Percentiles rank a stretch among this genome's conserved stretches.
Evolutionary conservation across 140 eudicot genomes (phyloP).

Genomic region (Bidens hawaiensis): DNA sequence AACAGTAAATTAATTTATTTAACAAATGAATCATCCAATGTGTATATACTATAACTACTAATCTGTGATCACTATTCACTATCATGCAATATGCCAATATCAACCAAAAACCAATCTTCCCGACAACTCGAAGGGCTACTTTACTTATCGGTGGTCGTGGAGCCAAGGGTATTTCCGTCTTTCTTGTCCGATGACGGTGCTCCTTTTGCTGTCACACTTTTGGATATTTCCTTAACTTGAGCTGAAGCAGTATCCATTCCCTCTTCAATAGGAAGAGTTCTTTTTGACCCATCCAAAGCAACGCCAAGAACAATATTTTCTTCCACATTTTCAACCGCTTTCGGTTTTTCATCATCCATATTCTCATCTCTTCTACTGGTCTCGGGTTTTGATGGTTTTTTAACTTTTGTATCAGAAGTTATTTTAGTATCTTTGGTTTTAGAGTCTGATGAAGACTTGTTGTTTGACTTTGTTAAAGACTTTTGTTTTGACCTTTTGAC

Average conservation of each 20-base stretch:
- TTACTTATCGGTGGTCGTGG: constrained; percentile 33
- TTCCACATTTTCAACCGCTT: constrained; percentile 35
- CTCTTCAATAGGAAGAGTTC: constrained; percentile 84
- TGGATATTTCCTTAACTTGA: constrained; percentile 47
- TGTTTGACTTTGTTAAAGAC: constrained; percentile 30
- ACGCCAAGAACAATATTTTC: constrained; percentile 87
- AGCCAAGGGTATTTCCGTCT: constrained; percentile 29
- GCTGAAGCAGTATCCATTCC: constrained; percentile 32
- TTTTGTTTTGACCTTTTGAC: constrained; percentile 52
- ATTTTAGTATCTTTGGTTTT: constrained; percentile 21
- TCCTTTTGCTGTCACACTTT: constrained; percentile 28
- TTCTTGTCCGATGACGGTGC: constrained; percentile 38
- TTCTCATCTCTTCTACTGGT: constrained; percentile 28
- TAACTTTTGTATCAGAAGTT: constrained; percentile 23
- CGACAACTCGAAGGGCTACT: constrained; percentile 3
- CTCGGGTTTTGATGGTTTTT: neutral
- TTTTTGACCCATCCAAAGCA: constrained; percentile 86
- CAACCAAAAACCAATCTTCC: neutral
- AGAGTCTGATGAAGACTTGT: constrained; percentile 31
- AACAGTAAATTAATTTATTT: too few relatives aligned
- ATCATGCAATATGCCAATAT: too few relatives aligned
- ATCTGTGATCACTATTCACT: too few relatives aligned
- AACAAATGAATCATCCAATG: too few relatives aligned
- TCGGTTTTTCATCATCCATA: constrained; percentile 20
- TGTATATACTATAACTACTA: too few relatives aligned